phyloP scores from a whole-genome alignment of 73 alveolate species.

The Breviolum minutum region DNA sequence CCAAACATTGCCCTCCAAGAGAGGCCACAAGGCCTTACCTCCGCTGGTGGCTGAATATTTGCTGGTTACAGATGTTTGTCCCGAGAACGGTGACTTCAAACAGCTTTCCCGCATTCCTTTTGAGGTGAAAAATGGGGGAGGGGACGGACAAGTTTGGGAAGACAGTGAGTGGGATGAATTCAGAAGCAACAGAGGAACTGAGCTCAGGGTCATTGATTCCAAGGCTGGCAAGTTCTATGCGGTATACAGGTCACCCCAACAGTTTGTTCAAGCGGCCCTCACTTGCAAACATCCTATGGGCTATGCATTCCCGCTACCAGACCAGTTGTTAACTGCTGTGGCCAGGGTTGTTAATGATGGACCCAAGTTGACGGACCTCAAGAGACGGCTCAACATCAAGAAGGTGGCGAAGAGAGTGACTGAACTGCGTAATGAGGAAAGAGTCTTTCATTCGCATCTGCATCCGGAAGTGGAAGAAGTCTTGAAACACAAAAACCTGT shows the following conservation, averaged over 20 bases:
- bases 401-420: background rate
- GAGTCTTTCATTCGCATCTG: background rate
- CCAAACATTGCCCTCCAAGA: background rate
- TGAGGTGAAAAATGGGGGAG: background rate
- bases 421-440: background rate
- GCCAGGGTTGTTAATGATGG: background rate
- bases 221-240: background rate
- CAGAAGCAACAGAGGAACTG: background rate
- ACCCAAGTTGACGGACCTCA: background rate
- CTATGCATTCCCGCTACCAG: background rate
- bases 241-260: background rate
- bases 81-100: background rate
- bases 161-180: background rate
- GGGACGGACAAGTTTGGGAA: background rate
- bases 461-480: background rate
- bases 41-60: constrained; percentile 9
- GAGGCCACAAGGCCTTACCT: background rate
- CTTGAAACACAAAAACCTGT: background rate
- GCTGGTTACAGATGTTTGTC: background rate
- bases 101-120: no score
- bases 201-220: background rate
- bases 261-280: background rate
- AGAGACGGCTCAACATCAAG: background rate
- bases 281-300: background rate
- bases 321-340: background rate